Conservation (phyloP, 345 rosid species). For the Syzygium oleosum region DNA sequence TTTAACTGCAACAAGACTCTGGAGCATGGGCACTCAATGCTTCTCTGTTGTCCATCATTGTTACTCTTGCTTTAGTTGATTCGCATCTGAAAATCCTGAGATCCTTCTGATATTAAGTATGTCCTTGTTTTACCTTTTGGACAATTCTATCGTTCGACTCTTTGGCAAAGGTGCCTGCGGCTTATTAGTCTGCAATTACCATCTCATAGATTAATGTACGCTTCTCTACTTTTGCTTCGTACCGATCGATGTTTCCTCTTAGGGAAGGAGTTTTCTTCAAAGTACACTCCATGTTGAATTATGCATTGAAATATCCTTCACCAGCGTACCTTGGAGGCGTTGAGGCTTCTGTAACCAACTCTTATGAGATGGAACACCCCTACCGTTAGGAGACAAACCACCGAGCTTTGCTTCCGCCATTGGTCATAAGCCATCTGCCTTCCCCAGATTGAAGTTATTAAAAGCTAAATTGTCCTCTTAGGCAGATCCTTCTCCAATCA, state of each 20-base stretch:
- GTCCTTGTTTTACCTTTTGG: background rate
- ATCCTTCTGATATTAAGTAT: no score
- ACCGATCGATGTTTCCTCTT: background rate
- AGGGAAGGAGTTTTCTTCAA: background rate
- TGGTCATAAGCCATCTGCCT: conserved; percentile 18
- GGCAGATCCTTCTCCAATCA: background rate
- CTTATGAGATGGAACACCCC: no score
- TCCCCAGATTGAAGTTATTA: background rate
- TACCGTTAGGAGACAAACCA: conserved; percentile 9
- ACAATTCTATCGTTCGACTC: background rate
- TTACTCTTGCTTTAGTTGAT: no score
- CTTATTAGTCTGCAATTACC: background rate
- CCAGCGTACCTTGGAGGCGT: no score
- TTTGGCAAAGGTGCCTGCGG: background rate
- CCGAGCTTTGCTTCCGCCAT: conserved; percentile 1
- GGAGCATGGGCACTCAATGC: background rate
- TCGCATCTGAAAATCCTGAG: no score
- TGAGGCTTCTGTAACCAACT: no score
- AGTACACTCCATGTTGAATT: no score
- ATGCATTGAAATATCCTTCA: no score
- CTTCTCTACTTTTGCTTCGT: background rate
- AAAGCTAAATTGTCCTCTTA: background rate
- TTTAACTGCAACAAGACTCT: no score
- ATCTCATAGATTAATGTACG: background rate
- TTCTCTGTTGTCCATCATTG: background rate